Percentiles rank a stretch among this genome's conserved stretches.
phyloP scores from a whole-genome alignment of 2,329 filamentous ascomycete genomes.

The Aureobasidium sp. region DNA sequence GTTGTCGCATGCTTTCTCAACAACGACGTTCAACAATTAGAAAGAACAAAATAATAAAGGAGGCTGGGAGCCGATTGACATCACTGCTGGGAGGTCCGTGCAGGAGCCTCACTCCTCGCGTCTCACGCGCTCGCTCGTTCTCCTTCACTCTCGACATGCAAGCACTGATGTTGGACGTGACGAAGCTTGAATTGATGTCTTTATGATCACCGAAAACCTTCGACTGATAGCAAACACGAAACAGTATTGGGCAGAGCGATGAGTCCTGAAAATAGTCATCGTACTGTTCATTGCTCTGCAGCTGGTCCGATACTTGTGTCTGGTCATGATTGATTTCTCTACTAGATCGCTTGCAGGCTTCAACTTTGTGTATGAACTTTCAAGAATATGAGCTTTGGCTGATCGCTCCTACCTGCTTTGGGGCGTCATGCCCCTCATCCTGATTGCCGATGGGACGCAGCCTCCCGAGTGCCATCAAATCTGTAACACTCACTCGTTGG shows the following conservation, averaged over 20 bases:
- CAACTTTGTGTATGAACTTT: background rate
- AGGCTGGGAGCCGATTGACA: background rate
- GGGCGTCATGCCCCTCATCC: background rate
- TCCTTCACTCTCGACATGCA: background rate
- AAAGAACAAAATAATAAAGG: background rate
- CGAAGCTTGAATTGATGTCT: background rate
- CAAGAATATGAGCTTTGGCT: background rate
- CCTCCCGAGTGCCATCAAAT: constrained; percentile 1
- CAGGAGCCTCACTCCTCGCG: background rate
- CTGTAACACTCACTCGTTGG: background rate
- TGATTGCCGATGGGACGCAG: background rate
- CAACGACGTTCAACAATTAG: background rate
- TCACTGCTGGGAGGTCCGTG: background rate
- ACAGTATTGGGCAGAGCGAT: background rate
- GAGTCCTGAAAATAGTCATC: background rate
- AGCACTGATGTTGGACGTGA: background rate
- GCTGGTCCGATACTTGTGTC: background rate
- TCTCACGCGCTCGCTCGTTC: background rate
- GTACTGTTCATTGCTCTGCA: background rate
- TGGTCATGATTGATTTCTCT: background rate
- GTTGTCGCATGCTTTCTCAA: background rate
- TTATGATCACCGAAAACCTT: background rate
- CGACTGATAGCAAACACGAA: background rate
- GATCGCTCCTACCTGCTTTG: background rate
- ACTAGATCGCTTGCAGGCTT: background rate